phyloP scores from a whole-genome alignment of 345 rosid species.

The Populus pruinosa region DNA sequence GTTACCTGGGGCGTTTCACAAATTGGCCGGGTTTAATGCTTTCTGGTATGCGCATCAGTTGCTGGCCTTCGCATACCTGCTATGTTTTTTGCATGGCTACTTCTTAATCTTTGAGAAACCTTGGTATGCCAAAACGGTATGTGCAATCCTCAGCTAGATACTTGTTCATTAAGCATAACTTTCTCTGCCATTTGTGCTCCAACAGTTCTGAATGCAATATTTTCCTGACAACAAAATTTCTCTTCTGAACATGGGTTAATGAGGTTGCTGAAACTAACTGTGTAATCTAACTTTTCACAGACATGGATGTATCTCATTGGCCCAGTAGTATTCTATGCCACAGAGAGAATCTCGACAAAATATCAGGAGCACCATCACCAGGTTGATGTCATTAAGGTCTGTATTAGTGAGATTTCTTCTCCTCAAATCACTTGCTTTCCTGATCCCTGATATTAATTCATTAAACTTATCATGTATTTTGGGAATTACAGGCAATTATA shows the following conservation, averaged over 20 bases:
- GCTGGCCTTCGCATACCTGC: conserved; percentile 61
- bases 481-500: conserved; percentile 65
- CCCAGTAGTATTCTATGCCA: conserved; percentile 57
- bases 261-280: not conserved
- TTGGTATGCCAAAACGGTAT: conserved; percentile 74
- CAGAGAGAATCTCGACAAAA: conserved; percentile 53
- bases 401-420: not conserved
- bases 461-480: not conserved
- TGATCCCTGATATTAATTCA: not conserved
- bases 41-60: conserved; percentile 97
- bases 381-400: conserved; percentile 74
- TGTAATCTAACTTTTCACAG: conserved; percentile 33
- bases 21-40: conserved; percentile 81
- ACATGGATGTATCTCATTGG: conserved; percentile 80
- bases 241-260: not conserved
- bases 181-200: not conserved
- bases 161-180: not conserved
- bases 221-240: no score
- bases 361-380: conserved; percentile 53
- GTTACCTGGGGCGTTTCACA: conserved; percentile 58
- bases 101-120: conserved; percentile 60
- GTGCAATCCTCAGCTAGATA: not conserved
- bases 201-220: not conserved
- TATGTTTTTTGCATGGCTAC: conserved; percentile 71
- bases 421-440: not conserved